Conservation (phyloP, 805 yeast species). For the Ogataea chonburiensis region DNA sequence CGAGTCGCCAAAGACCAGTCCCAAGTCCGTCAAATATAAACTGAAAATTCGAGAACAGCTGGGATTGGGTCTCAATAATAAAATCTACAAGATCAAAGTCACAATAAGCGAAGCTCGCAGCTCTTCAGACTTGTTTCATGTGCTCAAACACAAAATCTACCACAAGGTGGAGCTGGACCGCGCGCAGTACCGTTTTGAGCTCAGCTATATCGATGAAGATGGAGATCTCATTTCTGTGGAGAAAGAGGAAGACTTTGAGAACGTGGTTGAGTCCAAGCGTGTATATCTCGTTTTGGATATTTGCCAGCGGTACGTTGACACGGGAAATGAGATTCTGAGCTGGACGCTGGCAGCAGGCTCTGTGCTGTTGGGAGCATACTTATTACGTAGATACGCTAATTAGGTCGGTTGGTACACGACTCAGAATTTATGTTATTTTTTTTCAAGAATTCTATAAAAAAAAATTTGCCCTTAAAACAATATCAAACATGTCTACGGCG, state of each 20-base stretch:
- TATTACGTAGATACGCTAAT: conserved; percentile 3
- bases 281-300: conserved; percentile 20
- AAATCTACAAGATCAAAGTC: conserved; percentile 28
- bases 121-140: conserved; percentile 11
- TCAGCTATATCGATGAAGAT: conserved; percentile 41
- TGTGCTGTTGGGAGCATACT: conserved; percentile 1
- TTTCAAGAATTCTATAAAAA: conserved; percentile 7
- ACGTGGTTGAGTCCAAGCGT: conserved; percentile 20
- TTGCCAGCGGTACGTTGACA: conserved; percentile 1
- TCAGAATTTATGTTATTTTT: neutral
- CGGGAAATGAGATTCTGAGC: conserved; percentile 3
- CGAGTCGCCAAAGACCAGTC: conserved; percentile 3
- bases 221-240: conserved; percentile 35
- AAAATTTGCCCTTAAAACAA: conserved; percentile 19
- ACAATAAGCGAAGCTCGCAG: conserved; percentile 8
- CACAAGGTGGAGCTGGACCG: conserved; percentile 26
- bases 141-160: conserved; percentile 18
- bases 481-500: conserved; percentile 8
- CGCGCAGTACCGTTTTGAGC: conserved; percentile 24
- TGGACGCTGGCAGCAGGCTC: conserved; percentile 5
- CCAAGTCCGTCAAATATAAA: conserved; percentile 18
- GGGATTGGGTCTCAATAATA: conserved; percentile 21
- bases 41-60: conserved; percentile 23
- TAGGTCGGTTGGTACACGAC: conserved; percentile 4
- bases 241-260: conserved; percentile 36